Conservation (phyloP, 129 eudicot genomes). For the Escallonia rubra region DNA sequence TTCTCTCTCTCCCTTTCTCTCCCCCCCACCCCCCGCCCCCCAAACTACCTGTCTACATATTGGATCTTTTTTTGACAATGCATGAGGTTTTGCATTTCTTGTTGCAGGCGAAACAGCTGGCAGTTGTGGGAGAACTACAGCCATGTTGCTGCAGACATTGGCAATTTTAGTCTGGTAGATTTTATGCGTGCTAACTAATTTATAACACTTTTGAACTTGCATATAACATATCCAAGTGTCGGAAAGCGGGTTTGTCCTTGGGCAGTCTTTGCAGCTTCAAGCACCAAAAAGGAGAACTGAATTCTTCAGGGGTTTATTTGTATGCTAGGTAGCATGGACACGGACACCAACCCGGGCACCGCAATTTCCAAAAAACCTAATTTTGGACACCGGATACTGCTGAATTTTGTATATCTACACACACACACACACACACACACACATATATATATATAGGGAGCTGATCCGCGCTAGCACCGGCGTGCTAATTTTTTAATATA, state of each 20-base stretch:
- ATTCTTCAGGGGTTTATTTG: no score
- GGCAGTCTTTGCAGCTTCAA: background rate
- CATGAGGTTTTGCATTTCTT: background rate
- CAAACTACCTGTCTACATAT: background rate
- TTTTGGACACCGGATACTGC: no score
- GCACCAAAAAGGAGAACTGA: no score
- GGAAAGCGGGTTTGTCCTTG: background rate
- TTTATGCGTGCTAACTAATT: background rate
- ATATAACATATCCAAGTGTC: background rate
- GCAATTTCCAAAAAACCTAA: no score
- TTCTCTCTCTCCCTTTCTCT: constrained; percentile 14
- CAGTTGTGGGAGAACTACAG: constrained; percentile 96
- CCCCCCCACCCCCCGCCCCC: background rate
- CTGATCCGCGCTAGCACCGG: no score
- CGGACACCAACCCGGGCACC: no score
- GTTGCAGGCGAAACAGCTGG: constrained; percentile 78
- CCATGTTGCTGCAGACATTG: constrained; percentile 75
- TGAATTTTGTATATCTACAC: no score
- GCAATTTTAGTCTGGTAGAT: constrained; percentile 54
- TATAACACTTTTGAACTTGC: background rate
- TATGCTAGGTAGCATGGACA: no score
- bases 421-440: no score
- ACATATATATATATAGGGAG: no score
- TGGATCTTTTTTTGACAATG: background rate
- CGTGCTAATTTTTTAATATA: no score